Base-by-base conservation (phyloP, 2,329 filamentous ascomycete species). In the Trichophyton benhamiae region DNA sequence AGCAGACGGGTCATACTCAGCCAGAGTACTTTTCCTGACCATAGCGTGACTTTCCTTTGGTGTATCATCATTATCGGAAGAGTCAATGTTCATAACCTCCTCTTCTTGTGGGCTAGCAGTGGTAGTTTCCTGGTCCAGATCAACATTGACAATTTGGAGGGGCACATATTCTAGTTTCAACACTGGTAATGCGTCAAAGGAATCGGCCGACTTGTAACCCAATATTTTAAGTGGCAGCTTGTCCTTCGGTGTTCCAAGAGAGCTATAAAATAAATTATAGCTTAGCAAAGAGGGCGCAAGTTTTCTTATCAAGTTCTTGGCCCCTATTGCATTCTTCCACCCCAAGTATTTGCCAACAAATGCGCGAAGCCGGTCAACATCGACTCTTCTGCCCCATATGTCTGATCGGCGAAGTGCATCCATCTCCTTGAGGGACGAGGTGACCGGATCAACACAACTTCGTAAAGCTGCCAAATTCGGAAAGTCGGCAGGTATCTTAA, bases 371-470 rank as follows among this genome's bases (percentile, higher is more conserved):
- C 82, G 84, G 3, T 76, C 68, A 11, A 88, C 78, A 66, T 95
- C 83, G 17, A 94, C 78, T 0, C 81, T 76, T 49, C 77, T 76
- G 61, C 85, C 81, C 83, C 87, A 90, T 9, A 76, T 74, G 46
- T 88, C 77, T 0, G 77, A 76, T 1, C 71, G 71, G 61, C 74
- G 78, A 20, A 91, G 68, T 48, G 76, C 78, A 2, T 82, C 74
- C 58, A 92, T 68, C 27, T 82, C 78, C 7, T 82, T 72, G 4
- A 78, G 66, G 0, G 80, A 78, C 0, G 91, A 96, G 2, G 96
- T 87, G 0, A 87, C 85, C 0, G 94, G 94, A 68, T 91, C 86
- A 0, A 88, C 92, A 67, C 99, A 99, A 69, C 89, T 96, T 9
- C 87, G 81, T 20, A 97, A 76, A 6, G 96, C 83, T 48, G 90